These are phyloP conservation scores for Sanghuangporus baumii DNA, from an alignment of 1,284 basidiomycete species.

Conservation along the genomic window DNA sequence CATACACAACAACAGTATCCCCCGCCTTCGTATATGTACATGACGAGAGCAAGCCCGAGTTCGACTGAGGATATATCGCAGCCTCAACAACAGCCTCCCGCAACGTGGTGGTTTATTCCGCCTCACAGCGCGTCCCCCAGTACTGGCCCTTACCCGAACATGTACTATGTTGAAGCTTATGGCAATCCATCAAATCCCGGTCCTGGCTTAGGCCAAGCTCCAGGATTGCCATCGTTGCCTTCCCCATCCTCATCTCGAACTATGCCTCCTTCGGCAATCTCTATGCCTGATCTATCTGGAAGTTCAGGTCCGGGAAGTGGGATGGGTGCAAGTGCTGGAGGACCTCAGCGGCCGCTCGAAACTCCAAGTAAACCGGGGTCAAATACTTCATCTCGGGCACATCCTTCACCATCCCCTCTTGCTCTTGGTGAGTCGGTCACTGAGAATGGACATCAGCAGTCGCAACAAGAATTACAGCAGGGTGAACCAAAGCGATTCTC, in stretches of 20 bases:
- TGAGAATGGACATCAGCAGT: background rate
- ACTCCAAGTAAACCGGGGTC: background rate
- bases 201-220: background rate
- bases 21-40: constrained; percentile 29
- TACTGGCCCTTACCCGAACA: constrained; percentile 33
- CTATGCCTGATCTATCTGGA: background rate
- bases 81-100: constrained; percentile 26
- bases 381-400: background rate
- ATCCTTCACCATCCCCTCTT: background rate
- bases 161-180: constrained; percentile 30
- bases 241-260: background rate
- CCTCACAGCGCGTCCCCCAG: constrained; percentile 17
- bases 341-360: background rate
- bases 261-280: background rate
- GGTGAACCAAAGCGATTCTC: background rate
- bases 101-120: constrained; percentile 54
- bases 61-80: constrained; percentile 32
- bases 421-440: constrained; percentile 1
- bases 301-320: background rate
- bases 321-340: background rate
- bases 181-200: constrained; percentile 17
- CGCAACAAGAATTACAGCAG: background rate
- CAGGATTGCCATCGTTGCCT: background rate
- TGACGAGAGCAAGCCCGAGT: constrained; percentile 15
- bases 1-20: constrained; percentile 29